These are phyloP conservation scores for Silene uniflora DNA, from an alignment of 148 eudicot genomes.

Conservation along the genomic window DNA sequence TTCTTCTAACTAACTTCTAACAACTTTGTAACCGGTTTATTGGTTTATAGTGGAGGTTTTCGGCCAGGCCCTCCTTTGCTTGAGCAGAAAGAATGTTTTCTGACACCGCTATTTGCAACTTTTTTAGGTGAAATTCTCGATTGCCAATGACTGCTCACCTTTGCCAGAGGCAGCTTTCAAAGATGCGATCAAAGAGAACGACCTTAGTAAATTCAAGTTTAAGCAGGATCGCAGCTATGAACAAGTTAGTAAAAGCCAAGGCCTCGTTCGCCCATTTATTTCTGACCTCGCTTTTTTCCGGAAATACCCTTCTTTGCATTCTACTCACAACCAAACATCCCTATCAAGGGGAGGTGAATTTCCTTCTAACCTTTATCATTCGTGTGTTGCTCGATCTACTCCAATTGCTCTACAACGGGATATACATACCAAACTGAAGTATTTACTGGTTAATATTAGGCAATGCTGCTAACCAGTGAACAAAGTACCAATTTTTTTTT, in stretches of 20 bases:
- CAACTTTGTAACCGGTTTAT: too few relatives aligned
- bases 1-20: too few relatives aligned
- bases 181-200: constrained; percentile 47
- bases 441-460: constrained; percentile 1
- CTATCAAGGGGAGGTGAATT: neutral
- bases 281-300: neutral
- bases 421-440: neutral
- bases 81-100: neutral
- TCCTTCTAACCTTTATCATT: constrained; percentile 6
- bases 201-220: constrained; percentile 41
- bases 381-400: neutral
- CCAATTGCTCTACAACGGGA: neutral
- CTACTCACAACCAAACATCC: constrained; percentile 15
- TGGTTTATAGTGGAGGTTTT: too few relatives aligned
- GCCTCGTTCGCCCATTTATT: neutral
- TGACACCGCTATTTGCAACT: neutral
- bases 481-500: neutral
- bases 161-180: constrained; percentile 51
- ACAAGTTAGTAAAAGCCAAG: constrained; percentile 37
- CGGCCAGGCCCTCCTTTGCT: neutral
- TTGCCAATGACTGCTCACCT: constrained; percentile 61
- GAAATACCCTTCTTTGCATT: neutral
- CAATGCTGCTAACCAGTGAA: neutral
- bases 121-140: constrained; percentile 57
- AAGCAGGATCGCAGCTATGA: constrained; percentile 44